Evolutionary conservation across 257 asterid genomes (phyloP), one percentile per base, ranked within the genome.

Genomic region (Penstemon eatonii): DNA sequence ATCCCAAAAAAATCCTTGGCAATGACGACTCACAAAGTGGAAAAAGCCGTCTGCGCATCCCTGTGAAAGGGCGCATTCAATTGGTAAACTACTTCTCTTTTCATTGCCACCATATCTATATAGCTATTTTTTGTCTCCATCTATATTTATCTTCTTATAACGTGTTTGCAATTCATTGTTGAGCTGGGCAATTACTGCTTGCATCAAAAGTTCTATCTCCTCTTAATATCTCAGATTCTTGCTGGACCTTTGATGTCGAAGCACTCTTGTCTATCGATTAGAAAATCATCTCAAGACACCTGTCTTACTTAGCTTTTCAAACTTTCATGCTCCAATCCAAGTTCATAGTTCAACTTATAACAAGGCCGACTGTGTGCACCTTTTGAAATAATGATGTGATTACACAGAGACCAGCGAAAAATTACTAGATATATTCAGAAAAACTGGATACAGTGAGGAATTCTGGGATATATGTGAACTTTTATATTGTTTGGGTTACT

Each of bases 21-120:
- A 63, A 18, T 9, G 75, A 75, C 15, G 86, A 82, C 57, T 65
- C 82, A 44, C 79, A 47, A 47, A 74, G 64, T 57, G 80, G 68
- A 59, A 83, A 84, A 69, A 70, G 68, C n/a, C 89, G 84, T 56
- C 81, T 84, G 51, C 84, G 88, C 41, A 80, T 90, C 66, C 96
- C 96, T 56, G 68, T 87, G 82, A 90, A 90, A 75, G 96, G 96
- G 65, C 88, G 87, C 60, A 76, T 90, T 75, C 95, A 87, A 69
- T 74, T 90, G 96, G 96, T 90, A 87, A 65, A 33, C 6, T 58
- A 37, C 65, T 60, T 15, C 67, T 59, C 65, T 42, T 39, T 60
- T 52, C 46, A 66, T 25, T 25, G 33, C 33, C 33, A 25, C 33
- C 33, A 25, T 25, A 25, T 25, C 2, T 25, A 25, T 25, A 25